Percentiles rank a stretch among this genome's conserved stretches.
Evolutionary conservation across 1,284 basidiomycete species (phyloP).

Genomic region (Jaminaea rosea): DNA sequence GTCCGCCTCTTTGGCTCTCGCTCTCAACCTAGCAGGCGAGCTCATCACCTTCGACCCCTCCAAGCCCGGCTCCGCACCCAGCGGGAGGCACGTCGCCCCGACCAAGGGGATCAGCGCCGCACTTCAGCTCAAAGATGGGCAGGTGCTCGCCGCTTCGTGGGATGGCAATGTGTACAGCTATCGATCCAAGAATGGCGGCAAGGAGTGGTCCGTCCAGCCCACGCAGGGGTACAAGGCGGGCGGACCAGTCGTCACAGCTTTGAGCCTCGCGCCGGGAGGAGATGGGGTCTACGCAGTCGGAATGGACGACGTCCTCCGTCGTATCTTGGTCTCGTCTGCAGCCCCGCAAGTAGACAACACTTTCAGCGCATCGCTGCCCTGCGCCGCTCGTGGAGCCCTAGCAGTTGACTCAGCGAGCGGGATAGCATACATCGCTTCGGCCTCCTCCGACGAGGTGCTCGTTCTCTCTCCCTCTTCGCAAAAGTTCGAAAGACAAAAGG

Average conservation of each 20-base stretch:
- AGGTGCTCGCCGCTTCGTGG: neutral
- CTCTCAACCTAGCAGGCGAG: slow-evolving; percentile 72
- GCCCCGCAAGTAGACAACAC: neutral
- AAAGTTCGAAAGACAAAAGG: slow-evolving; percentile 20
- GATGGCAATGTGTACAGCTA: slow-evolving; percentile 13
- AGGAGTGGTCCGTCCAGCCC: neutral
- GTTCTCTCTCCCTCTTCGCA: slow-evolving; percentile 7
- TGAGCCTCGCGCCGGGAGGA: neutral
- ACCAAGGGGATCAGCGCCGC: slow-evolving; percentile 5
- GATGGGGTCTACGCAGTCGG: neutral
- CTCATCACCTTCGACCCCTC: slow-evolving; percentile 57
- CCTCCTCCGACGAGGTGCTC: slow-evolving; percentile 58
- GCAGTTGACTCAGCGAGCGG: slow-evolving; percentile 13
- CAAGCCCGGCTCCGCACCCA: neutral
- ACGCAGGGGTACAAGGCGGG: neutral
- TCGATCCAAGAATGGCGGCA: neutral
- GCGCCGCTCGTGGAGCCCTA: slow-evolving; percentile 63
- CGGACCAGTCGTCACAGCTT: neutral
- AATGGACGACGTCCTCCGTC: slow-evolving; percentile 8
- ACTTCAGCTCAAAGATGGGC: neutral
- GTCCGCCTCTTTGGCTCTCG: slow-evolving; percentile 62
- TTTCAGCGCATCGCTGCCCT: slow-evolving; percentile 13
- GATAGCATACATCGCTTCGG: slow-evolving; percentile 61
- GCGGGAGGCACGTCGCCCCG: slow-evolving; percentile 47
- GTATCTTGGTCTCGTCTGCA: neutral